These are phyloP conservation scores for Parasitella parasitica DNA, from an alignment of 371 early-diverging fungal species.

Conservation along the genomic window DNA sequence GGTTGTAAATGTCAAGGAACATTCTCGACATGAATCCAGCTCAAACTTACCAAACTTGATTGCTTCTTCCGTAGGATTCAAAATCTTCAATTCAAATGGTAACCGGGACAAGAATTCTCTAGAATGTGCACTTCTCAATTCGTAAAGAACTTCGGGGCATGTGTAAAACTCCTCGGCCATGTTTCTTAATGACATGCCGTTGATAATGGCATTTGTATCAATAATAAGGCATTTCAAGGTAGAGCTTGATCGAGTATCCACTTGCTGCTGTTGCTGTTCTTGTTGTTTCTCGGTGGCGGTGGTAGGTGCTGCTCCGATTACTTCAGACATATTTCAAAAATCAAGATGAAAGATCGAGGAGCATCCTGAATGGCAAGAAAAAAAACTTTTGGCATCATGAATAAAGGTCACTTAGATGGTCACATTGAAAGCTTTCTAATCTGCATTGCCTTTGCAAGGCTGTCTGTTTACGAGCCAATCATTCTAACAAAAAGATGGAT, in stretches of 20 bases:
- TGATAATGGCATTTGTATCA: constrained; percentile 66
- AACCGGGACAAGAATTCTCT: constrained; percentile 65
- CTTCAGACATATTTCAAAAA: constrained; percentile 4
- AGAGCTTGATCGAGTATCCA: neutral
- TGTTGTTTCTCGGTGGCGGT: neutral
- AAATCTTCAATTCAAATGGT: constrained; percentile 66
- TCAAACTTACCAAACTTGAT: constrained; percentile 63
- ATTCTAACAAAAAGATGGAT: neutral
- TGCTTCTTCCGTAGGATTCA: constrained; percentile 76
- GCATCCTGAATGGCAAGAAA: neutral
- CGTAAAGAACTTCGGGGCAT: constrained; percentile 85
- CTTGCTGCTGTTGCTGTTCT: neutral
- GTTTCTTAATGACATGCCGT: constrained; percentile 39
- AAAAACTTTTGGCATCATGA: neutral
- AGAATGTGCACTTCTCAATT: constrained; percentile 80
- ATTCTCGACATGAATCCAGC: neutral
- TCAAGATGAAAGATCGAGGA: neutral
- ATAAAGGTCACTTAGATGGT: neutral
- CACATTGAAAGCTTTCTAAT: neutral
- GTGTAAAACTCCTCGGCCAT: constrained; percentile 81
- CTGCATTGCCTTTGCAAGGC: neutral
- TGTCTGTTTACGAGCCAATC: neutral
- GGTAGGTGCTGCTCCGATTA: neutral
- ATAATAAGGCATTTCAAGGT: constrained; percentile 50
- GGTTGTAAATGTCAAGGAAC: too few species aligned